Conservation (phyloP, 371 early-diverging fungal genomes). For the Choanephora cucurbitarum region DNA sequence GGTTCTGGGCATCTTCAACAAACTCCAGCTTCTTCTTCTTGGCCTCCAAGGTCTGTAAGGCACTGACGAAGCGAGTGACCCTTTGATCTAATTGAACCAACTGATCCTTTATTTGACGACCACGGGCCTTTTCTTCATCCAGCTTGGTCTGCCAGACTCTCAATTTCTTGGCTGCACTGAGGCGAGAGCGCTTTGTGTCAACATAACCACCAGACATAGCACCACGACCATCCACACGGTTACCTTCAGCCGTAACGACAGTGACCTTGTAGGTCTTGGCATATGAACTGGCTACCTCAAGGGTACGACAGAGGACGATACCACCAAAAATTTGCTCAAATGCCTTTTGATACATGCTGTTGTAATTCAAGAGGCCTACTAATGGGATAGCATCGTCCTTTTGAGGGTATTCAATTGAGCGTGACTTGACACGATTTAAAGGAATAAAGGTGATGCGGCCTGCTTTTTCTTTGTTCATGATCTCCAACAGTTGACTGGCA, state of each 20-base stretch:
- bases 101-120: slow-evolving; percentile 48
- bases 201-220: slow-evolving; percentile 92
- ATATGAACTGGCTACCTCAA: slow-evolving; percentile 82
- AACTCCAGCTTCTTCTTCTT: slow-evolving; percentile 52
- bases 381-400: slow-evolving; percentile 85
- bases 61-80: slow-evolving; percentile 59
- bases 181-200: slow-evolving; percentile 75
- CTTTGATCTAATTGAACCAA: slow-evolving; percentile 68
- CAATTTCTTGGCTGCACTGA: slow-evolving; percentile 67
- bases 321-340: slow-evolving; percentile 89
- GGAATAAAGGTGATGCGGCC: slow-evolving; percentile 98
- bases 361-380: slow-evolving; percentile 72
- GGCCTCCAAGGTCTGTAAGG: slow-evolving; percentile 52
- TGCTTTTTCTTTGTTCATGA: slow-evolving; percentile 69
- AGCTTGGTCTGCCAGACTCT: slow-evolving; percentile 42
- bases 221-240: slow-evolving; percentile 93
- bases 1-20: slow-evolving; percentile 50
- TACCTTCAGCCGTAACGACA: slow-evolving; percentile 90
- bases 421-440: slow-evolving; percentile 79
- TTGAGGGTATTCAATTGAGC: slow-evolving; percentile 63
- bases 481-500: slow-evolving; percentile 78
- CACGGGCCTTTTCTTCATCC: slow-evolving; percentile 51
- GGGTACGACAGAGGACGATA: slow-evolving; percentile 84
- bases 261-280: slow-evolving; percentile 77
- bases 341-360: slow-evolving; percentile 66